These are phyloP conservation scores for Fusarium transvaalense DNA, from an alignment of 2,329 filamentous ascomycete genomes.

Conservation along the genomic window DNA sequence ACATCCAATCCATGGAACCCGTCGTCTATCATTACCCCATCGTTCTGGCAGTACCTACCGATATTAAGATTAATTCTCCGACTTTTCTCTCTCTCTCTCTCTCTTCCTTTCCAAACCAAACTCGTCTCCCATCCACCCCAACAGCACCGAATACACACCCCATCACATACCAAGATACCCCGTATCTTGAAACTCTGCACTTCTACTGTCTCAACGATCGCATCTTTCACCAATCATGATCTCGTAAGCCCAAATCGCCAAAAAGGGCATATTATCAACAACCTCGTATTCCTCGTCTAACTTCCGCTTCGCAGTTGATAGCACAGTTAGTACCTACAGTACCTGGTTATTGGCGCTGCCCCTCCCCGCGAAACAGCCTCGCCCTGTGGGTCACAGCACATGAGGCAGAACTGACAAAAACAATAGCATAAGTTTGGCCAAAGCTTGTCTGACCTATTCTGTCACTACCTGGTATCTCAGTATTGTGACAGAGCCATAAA, in stretches of 20 bases:
- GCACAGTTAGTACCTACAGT: constrained; percentile 5
- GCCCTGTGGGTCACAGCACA: constrained; percentile 9
- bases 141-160: not conserved
- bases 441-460: not conserved
- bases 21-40: constrained; percentile 9
- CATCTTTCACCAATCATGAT: constrained; percentile 31
- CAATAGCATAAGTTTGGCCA: not conserved
- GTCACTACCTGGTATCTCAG: not conserved
- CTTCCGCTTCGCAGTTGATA: not conserved
- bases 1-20: not conserved
- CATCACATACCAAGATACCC: constrained; percentile 18
- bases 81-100: not conserved
- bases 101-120: not conserved
- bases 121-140: constrained; percentile 5
- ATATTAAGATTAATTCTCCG: constrained; percentile 18
- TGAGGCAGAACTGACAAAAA: not conserved
- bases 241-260: constrained; percentile 27
- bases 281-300: constrained; percentile 11
- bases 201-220: constrained; percentile 1
- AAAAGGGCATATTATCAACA: constrained; percentile 17
- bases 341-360: constrained; percentile 14
- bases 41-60: constrained; percentile 2
- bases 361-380: constrained; percentile 45
- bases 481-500: constrained; percentile 6
- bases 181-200: constrained; percentile 12